Evolutionary conservation across 2,329 filamentous ascomycete species (phyloP).

Genomic region (Hymenoscyphus repandus): DNA sequence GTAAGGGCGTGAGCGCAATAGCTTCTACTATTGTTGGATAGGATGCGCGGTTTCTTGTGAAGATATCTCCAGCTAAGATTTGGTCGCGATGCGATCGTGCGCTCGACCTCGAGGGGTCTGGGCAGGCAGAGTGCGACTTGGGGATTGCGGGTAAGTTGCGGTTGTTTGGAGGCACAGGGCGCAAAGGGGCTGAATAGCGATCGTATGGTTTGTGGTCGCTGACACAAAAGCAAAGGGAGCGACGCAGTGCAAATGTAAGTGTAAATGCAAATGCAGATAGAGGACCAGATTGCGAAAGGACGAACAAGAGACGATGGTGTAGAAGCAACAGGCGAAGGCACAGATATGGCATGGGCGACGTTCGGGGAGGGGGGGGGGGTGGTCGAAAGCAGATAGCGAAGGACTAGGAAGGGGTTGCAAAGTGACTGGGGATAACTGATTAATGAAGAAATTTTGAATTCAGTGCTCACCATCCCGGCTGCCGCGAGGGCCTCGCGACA

Average conservation of each 20-base stretch:
- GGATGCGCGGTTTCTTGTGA: background rate
- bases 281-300: background rate
- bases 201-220: background rate
- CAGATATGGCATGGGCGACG: no score
- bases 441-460: conserved; percentile 13
- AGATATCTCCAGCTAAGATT: background rate
- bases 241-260: background rate
- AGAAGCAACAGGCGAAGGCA: background rate
- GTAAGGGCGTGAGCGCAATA: background rate
- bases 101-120: background rate
- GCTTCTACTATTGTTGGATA: background rate
- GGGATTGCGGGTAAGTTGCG: background rate
- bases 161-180: background rate
- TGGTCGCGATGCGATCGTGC: background rate
- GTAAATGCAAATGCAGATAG: no score
- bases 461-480: conserved; percentile 8
- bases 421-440: conserved; percentile 5
- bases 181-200: background rate
- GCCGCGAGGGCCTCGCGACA: background rate
- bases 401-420: background rate
- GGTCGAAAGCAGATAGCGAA: background rate
- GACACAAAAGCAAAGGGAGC: background rate
- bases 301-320: background rate
- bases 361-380: background rate
- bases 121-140: background rate